Evolutionary conservation across 169 alveolate genomes (phyloP).

Genomic region (Cryptosporidium andersoni): DNA sequence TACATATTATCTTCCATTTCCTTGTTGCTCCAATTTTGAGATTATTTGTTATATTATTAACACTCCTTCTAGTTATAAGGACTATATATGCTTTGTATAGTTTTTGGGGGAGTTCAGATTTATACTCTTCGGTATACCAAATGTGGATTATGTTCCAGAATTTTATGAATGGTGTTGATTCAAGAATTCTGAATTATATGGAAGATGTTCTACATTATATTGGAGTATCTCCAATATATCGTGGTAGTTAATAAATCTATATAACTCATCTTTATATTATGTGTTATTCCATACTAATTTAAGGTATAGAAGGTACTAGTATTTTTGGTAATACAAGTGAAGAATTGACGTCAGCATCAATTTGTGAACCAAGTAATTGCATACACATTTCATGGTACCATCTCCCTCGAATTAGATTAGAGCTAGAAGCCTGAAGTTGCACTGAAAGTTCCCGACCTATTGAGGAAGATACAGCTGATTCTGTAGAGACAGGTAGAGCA

Average conservation of each 20-base stretch:
- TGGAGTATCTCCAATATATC: slow-evolving; percentile 10
- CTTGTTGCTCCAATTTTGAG: slow-evolving; percentile 51
- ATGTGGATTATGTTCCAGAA: slow-evolving; percentile 4
- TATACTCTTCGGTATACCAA: background rate
- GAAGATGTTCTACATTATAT: slow-evolving; percentile 28
- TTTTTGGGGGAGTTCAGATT: slow-evolving; percentile 1
- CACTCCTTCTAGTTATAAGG: slow-evolving; percentile 10
- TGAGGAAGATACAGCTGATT: slow-evolving; percentile 26
- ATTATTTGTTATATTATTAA: background rate
- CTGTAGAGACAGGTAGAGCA: slow-evolving; percentile 69
- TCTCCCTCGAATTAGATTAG: slow-evolving; percentile 58
- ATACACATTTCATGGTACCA: slow-evolving; percentile 67
- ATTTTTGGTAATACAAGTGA: slow-evolving; percentile 39
- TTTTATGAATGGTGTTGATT: slow-evolving; percentile 19
- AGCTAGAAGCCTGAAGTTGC: slow-evolving; percentile 1
- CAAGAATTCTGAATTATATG: slow-evolving; percentile 29
- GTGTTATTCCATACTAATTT: background rate
- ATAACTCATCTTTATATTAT: background rate
- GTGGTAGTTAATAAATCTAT: slow-evolving; percentile 1
- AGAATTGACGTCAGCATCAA: slow-evolving; percentile 55
- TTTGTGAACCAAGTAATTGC: slow-evolving; percentile 34
- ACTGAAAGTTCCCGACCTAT: no score
- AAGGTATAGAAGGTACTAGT: slow-evolving; percentile 22
- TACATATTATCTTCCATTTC: slow-evolving; percentile 3
- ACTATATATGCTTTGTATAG: slow-evolving; percentile 30